phyloP scores from a whole-genome alignment of 768 basidiomycete genomes.

The Boletus rubescentipes region DNA sequence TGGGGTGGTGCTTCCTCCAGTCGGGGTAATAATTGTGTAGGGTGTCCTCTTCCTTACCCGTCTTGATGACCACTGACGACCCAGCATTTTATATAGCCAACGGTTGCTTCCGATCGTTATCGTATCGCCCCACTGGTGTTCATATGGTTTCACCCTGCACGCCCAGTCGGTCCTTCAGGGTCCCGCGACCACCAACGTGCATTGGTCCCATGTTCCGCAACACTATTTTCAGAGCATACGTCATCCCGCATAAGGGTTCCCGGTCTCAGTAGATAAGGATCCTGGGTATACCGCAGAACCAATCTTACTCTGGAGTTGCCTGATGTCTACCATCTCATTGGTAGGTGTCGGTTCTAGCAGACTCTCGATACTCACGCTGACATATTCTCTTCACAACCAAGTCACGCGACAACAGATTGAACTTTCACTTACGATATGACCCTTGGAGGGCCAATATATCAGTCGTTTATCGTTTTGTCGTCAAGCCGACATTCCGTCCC shows the following conservation, averaged over 20 bases:
- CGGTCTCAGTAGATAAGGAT: not conserved
- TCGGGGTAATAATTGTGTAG: not conserved
- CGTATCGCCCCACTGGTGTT: no score
- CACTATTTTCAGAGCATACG: not conserved
- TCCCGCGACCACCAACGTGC: not conserved
- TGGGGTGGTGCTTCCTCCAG: not conserved
- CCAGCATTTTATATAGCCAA: not conserved
- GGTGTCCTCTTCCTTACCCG: not conserved
- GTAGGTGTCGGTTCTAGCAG: not conserved
- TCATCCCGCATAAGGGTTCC: not conserved
- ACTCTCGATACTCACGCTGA: constrained; percentile 3
- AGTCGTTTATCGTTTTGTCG: not conserved
- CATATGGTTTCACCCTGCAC: not conserved
- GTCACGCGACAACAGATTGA: not conserved
- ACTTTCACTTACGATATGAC: not conserved
- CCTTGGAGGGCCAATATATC: not conserved
- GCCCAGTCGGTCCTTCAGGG: not conserved
- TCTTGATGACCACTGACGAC: not conserved
- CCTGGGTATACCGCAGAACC: not conserved
- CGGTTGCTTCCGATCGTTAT: not conserved
- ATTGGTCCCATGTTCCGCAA: not conserved
- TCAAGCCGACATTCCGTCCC: not conserved
- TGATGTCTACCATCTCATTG: not conserved
- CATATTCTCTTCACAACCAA: not conserved
- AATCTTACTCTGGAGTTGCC: not conserved